Percentiles rank a stretch among this genome's conserved stretches.
Conservation (phyloP, 2,329 filamentous ascomycete species). For the Ophiostoma triangulosporum region DNA sequence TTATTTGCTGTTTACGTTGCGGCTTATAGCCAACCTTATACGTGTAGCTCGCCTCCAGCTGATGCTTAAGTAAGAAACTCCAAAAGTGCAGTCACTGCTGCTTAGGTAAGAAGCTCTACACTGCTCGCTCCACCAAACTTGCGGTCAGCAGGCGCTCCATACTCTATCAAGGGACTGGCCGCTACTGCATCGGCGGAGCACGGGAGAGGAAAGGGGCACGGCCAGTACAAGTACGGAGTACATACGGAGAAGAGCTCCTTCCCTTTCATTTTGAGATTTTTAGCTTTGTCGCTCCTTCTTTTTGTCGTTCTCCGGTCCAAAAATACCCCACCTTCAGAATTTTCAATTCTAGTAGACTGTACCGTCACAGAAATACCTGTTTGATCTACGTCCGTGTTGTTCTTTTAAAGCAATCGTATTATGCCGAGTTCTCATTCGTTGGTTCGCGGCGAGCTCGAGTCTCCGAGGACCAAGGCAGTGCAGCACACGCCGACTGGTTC, state of each 20-base stretch:
- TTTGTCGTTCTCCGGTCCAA: background rate
- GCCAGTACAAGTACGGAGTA: too few species aligned
- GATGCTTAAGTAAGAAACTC: too few species aligned
- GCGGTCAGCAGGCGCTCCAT: background rate
- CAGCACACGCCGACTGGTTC: too few species aligned
- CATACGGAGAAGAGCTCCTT: too few species aligned
- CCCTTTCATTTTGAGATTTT: too few species aligned
- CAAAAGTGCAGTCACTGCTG: too few species aligned
- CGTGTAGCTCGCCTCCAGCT: too few species aligned
- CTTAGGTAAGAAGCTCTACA: too few species aligned
- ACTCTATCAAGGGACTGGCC: background rate
- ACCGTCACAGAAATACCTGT: background rate
- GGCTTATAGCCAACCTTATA: too few species aligned
- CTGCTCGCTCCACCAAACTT: background rate
- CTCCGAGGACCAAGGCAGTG: background rate
- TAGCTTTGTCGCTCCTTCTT: background rate
- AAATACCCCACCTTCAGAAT: conserved; percentile 8
- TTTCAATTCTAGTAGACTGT: background rate
- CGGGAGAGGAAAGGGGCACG: background rate
- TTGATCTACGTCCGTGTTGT: background rate
- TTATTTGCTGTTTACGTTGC: too few species aligned
- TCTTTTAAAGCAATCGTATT: too few species aligned
- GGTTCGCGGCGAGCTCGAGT: background rate
- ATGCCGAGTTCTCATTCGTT: background rate
- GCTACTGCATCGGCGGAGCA: background rate